phyloP scores from a whole-genome alignment of 495 filamentous ascomycete genomes.

The Rostrohypoxylon terebratum region DNA sequence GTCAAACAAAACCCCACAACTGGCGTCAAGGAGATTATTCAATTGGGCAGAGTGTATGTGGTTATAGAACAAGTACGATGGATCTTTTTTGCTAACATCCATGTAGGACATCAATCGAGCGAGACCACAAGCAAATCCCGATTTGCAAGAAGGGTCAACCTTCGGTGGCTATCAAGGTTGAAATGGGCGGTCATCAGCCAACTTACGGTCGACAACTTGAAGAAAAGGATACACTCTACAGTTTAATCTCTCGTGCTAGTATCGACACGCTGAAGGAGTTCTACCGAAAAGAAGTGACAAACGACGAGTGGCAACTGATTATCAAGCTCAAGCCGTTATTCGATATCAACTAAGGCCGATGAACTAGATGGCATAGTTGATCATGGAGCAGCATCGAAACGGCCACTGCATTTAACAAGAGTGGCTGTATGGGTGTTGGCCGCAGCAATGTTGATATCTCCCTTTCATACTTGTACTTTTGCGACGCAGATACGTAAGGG shows the following conservation, averaged over 20 bases:
- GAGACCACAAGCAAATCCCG: conserved; percentile 93
- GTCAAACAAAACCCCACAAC: conserved; percentile 84
- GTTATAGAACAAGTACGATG: conserved; percentile 8
- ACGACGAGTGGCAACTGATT: conserved; percentile 92
- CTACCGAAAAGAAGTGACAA: conserved; percentile 88
- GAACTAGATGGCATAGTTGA: background rate
- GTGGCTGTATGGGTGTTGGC: background rate
- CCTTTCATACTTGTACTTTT: conserved; percentile 16
- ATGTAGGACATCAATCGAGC: conserved; percentile 88
- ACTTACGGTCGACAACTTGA: conserved; percentile 95
- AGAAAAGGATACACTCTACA: conserved; percentile 91
- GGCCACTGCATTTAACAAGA: conserved; percentile 11
- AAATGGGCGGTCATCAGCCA: conserved; percentile 91
- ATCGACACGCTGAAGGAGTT: conserved; percentile 98
- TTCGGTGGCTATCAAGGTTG: conserved; percentile 97
- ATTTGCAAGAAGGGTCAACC: conserved; percentile 96
- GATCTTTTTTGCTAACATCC: conserved; percentile 29
- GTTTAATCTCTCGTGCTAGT: conserved; percentile 82
- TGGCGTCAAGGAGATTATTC: conserved; percentile 82
- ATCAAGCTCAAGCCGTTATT: conserved; percentile 95
- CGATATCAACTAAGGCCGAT: conserved; percentile 75
- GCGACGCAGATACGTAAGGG: background rate
- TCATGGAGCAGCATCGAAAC: background rate
- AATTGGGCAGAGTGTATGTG: conserved; percentile 94
- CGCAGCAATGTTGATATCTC: conserved; percentile 11